phyloP scores from a whole-genome alignment of 441 rosid genomes.

The Jatropha multifida region DNA sequence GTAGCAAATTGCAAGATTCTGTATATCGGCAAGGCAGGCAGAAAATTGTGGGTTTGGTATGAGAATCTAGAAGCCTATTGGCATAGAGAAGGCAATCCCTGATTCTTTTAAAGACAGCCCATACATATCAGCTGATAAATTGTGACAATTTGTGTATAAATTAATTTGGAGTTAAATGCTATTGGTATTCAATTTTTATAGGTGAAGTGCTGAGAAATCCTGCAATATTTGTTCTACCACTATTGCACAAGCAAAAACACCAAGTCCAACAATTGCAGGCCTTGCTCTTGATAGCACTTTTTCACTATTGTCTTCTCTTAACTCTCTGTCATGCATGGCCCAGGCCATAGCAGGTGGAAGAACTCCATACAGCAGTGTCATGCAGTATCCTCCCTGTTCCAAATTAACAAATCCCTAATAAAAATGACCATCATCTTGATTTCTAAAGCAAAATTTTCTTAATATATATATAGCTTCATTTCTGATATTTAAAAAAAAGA shows the following conservation, averaged over 20 bases:
- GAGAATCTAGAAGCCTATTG: background rate
- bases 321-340: slow-evolving; percentile 36
- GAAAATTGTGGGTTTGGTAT: background rate
- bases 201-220: slow-evolving; percentile 35
- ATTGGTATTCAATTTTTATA: slow-evolving; percentile 7
- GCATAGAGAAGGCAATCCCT: background rate
- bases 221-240: slow-evolving; percentile 45
- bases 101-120: background rate
- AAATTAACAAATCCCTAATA: background rate
- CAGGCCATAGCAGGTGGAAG: slow-evolving; percentile 73
- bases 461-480: too few relatives aligned
- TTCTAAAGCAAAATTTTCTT: too few relatives aligned
- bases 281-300: slow-evolving; percentile 27
- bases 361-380: slow-evolving; percentile 62
- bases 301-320: slow-evolving; percentile 9
- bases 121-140: background rate
- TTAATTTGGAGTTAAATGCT: background rate
- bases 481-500: too few relatives aligned
- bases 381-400: slow-evolving; percentile 66
- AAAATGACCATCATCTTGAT: too few relatives aligned
- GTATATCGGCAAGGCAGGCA: too few relatives aligned
- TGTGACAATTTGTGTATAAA: background rate
- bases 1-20: too few relatives aligned
- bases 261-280: slow-evolving; percentile 45
- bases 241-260: slow-evolving; percentile 47